Conservation (phyloP, 768 basidiomycete genomes). For the Xanthoconium purpureum region DNA sequence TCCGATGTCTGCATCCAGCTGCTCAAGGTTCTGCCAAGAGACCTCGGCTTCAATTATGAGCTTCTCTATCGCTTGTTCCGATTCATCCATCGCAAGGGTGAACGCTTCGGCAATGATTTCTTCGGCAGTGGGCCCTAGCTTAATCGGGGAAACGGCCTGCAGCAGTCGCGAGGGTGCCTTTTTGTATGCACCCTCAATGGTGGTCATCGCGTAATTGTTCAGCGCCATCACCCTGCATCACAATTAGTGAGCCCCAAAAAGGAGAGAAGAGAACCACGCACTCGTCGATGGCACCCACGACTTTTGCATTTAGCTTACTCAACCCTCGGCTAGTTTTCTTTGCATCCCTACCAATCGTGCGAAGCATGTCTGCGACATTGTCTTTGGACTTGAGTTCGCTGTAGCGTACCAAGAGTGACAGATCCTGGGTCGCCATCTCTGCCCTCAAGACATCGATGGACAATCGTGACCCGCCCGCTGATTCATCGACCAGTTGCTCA, state of each 20-base stretch:
- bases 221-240: conserved; percentile 61
- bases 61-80: conserved; percentile 49
- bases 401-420: conserved; percentile 56
- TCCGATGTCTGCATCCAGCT: conserved; percentile 58
- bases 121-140: conserved; percentile 32
- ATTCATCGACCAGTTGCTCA: conserved; percentile 58
- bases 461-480: conserved; percentile 55
- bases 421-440: conserved; percentile 72
- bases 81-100: conserved; percentile 57
- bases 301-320: conserved; percentile 59
- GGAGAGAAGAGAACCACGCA: conserved; percentile 31
- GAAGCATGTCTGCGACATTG: conserved; percentile 48
- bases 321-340: conserved; percentile 57
- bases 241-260: neutral
- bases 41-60: conserved; percentile 67
- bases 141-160: conserved; percentile 41
- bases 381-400: conserved; percentile 64
- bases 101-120: conserved; percentile 55
- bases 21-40: conserved; percentile 52
- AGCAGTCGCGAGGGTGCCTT: conserved; percentile 31
- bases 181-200: conserved; percentile 42
- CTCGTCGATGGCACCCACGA: conserved; percentile 76
- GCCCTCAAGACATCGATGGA: conserved; percentile 71
- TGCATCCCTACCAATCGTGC: conserved; percentile 58
- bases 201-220: conserved; percentile 65